Base-by-base conservation (phyloP, 1,139 yeast genomes). In the Taphrina flavorubra region DNA sequence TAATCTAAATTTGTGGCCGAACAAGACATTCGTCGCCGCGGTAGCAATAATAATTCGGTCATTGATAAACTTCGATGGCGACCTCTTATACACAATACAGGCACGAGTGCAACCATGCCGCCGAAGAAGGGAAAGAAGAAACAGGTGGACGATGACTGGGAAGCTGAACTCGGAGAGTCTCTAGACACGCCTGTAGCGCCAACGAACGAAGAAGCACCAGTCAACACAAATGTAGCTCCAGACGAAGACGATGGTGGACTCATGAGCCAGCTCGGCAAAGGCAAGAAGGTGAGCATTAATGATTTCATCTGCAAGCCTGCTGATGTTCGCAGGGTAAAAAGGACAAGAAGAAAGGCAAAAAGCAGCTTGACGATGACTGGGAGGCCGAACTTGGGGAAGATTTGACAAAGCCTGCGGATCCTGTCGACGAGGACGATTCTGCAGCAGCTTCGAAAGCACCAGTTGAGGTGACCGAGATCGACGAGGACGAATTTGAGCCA, bases 371-470 rank as follows among this genome's bases (percentile, higher is more conserved):
- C 18, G 67, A 68, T 61, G 69, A 70, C 57, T 68, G 68, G 69
- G 70, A 69, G 55, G 69, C 68, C 46, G 70, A 70, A 31, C 49
- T 70, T 14, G 71, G 71, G 2, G 68, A 63, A 25, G 71, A 70
- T 58, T 49, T 68, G 36, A 53, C 63, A 49, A 62, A 56, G 40
- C 59, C 46, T 25, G 65, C 66, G 7, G 59, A 46, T 16, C 39
- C 44, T 20, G 61, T 7, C 18, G 47, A 37, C 14, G 60, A 67
- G 56, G 63, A 39, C 16, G 58, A 64, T 11, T n/a, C 31, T 16
- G 68, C 31, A 13, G 18, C 60, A 39, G 46, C n/a, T 18, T 18
- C 34, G 31, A 60, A 60, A 18, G 65, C 57, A 6, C 56, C 25
- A 8, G 39, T 65, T 34, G 68, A 31, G 36, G 49, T 39, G 40